These are phyloP conservation scores for Bruguiera gymnorhiza DNA, from an alignment of 345 rosid genomes.

Conservation along the genomic window DNA sequence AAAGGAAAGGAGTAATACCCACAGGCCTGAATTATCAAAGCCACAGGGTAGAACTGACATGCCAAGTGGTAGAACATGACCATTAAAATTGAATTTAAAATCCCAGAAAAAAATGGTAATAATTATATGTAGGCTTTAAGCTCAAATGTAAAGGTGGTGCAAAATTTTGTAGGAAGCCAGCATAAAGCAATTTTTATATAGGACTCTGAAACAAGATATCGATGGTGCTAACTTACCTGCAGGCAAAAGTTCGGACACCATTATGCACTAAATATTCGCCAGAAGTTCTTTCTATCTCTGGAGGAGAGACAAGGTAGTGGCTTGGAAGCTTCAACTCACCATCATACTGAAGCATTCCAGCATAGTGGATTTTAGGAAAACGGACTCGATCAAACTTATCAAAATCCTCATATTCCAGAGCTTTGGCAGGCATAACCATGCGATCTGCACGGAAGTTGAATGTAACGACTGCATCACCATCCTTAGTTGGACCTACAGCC, in stretches of 20 bases:
- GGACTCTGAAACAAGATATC: neutral
- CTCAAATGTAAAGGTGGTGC: no score
- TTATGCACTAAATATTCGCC: constrained; percentile 89
- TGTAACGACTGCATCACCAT: constrained; percentile 97
- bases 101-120: no score
- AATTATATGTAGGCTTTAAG: no score
- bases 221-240: constrained; percentile 54
- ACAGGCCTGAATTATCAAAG: no score
- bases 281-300: constrained; percentile 93
- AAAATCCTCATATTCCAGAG: constrained; percentile 84
- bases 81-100: no score
- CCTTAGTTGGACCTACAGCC: constrained; percentile 81
- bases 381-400: constrained; percentile 93
- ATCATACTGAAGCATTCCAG: constrained; percentile 99
- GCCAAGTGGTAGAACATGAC: no score
- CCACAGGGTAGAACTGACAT: no score
- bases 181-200: neutral
- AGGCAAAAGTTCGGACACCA: constrained; percentile 81
- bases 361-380: constrained; percentile 75
- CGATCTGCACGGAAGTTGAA: constrained; percentile 95
- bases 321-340: constrained; percentile 90
- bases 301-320: constrained; percentile 90
- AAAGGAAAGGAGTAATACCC: no score
- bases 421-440: constrained; percentile 92
- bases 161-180: no score